Evolutionary conservation across 306 rosid species (phyloP).

Genomic region (Prunus salicina): DNA sequence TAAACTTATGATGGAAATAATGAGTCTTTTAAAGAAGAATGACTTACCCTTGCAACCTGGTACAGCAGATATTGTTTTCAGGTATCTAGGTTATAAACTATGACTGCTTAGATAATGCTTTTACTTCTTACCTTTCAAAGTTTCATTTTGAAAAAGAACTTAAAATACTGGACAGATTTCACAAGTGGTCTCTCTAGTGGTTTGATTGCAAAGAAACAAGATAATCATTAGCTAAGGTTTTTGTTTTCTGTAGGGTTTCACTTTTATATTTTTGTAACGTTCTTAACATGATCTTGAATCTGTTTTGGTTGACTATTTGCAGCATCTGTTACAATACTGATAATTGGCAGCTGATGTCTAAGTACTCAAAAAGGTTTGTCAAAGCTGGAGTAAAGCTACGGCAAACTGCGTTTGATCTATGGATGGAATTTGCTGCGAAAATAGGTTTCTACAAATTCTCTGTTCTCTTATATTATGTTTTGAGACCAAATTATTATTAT

Average conservation of each 20-base stretch:
- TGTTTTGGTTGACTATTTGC: slow-evolving; percentile 38
- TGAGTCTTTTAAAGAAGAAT: slow-evolving; percentile 73
- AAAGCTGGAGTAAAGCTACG: slow-evolving; percentile 76
- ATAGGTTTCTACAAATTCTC: slow-evolving; percentile 41
- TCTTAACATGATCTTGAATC: slow-evolving; percentile 24
- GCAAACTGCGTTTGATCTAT: slow-evolving; percentile 58
- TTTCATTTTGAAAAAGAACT: background rate
- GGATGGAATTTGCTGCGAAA: slow-evolving; percentile 81
- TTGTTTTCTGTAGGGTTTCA: background rate
- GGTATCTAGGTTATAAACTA: slow-evolving; percentile 35
- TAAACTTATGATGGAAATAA: slow-evolving; percentile 65
- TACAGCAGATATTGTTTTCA: slow-evolving; percentile 91
- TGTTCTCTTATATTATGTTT: slow-evolving; percentile 10
- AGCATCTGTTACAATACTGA: slow-evolving; percentile 78
- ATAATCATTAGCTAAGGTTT: background rate
- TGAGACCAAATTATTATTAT: background rate
- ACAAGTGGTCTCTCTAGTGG: background rate
- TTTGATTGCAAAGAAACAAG: background rate
- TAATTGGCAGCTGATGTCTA: slow-evolving; percentile 66
- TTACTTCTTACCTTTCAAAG: background rate
- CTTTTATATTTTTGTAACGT: background rate
- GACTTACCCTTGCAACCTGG: slow-evolving; percentile 84
- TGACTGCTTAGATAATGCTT: background rate
- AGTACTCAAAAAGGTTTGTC: slow-evolving; percentile 68
- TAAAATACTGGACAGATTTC: background rate